These are phyloP conservation scores for Kluyveromyces sp. DNA, from an alignment of 1,139 yeast genomes.

Conservation along the genomic window DNA sequence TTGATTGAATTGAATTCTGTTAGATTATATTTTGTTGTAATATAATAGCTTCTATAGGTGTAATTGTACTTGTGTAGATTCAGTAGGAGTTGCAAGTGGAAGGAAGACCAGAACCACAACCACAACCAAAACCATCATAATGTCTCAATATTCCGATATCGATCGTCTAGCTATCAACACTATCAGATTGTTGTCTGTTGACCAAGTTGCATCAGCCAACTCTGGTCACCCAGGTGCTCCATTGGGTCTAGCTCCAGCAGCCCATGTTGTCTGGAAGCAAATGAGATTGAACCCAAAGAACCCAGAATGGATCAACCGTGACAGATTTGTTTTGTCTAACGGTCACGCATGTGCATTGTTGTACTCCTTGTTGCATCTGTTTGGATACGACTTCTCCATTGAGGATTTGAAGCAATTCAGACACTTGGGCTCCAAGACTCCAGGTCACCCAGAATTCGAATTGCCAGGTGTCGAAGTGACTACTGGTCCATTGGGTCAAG, in stretches of 20 bases:
- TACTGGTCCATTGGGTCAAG: conserved; percentile 99
- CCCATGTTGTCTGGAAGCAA: conserved; percentile 66
- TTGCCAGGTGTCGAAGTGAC: conserved; percentile 92
- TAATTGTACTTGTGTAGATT: no score
- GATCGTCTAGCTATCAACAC: conserved; percentile 79
- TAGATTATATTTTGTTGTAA: no score
- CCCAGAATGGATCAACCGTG: conserved; percentile 91
- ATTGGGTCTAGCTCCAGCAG: conserved; percentile 91
- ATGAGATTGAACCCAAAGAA: conserved; percentile 86
- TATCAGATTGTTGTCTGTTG: conserved; percentile 85
- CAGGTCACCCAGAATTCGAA: conserved; percentile 92
- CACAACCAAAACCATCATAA: conserved; percentile 1
- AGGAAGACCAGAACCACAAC: no score
- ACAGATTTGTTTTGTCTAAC: conserved; percentile 88
- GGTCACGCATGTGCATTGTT: conserved; percentile 96
- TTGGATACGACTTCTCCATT: conserved; percentile 72
- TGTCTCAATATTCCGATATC: conserved; percentile 38
- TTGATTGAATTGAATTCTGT: no score
- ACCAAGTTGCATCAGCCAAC: conserved; percentile 81
- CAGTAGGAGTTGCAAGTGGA: no score
- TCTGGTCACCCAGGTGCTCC: conserved; percentile 99
- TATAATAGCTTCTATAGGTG: no score
- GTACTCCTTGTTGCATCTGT: conserved; percentile 78
- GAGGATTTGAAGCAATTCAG: conserved; percentile 91
- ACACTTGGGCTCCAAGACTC: conserved; percentile 84